Evolutionary conservation across 805 yeast species (phyloP), one percentile per base, ranked within the genome.

Genomic region (Cyberlindnera mycetangii): DNA sequence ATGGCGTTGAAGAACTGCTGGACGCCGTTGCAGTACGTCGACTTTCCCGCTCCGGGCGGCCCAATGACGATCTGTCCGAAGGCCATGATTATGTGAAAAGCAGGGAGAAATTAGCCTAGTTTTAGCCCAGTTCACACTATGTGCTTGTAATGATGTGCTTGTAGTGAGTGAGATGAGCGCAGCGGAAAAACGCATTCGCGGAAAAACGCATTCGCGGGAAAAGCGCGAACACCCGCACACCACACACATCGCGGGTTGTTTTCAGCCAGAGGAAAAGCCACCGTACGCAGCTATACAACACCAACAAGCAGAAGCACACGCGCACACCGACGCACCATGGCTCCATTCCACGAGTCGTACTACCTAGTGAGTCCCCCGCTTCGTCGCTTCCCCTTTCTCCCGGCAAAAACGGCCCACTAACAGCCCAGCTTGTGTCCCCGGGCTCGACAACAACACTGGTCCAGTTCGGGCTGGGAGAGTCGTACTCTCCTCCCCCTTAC

Each of bases 31-130:
- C 97, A 90, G 62, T 88, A 93, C 0, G 99, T 95, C 0, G 97
- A 87, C 60, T 93, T 93, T 1, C 99, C 99, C 0, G 96, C 77
- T 1, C 99, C 99, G 0, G 99, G 99, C 0, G 99, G 98, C 0
- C 99, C 99, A 31, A 93, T 89, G 9, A 92, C 90, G 9, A 93
- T 78, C 66, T 93, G 97, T 4, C 95, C 97, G 64, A 86, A 86
- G 14, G 54, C 51, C 54, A 50, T 50, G 17, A n/a, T n/a, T n/a
- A n/a, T n/a, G n/a, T n/a, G n/a, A n/a, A n/a, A n/a, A n/a, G n/a
- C n/a, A n/a, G n/a, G n/a, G n/a, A n/a, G n/a, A n/a, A n/a, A n/a
- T n/a, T n/a, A n/a, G n/a, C n/a, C n/a, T n/a, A n/a, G n/a, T n/a
- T n/a, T n/a, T n/a, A n/a, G n/a, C n/a, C n/a, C n/a, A n/a, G n/a